Percentiles rank a stretch among this genome's conserved stretches.
These are phyloP conservation scores for Raffaelea deltoideospora DNA, from an alignment of 2,329 filamentous ascomycete genomes.

Conservation along the genomic window DNA sequence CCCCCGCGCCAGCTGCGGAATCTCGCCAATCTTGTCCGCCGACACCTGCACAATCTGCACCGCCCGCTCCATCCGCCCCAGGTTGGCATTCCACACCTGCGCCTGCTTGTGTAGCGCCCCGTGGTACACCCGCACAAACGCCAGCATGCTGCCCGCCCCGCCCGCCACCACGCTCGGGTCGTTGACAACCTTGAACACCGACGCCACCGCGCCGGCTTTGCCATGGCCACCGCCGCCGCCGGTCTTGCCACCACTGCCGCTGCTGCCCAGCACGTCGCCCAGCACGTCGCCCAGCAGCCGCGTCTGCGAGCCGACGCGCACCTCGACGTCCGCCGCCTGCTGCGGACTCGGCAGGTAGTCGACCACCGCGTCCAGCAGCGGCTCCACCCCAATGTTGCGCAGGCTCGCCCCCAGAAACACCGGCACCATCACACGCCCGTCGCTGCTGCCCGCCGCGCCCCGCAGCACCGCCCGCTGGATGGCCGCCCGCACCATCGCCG, in stretches of 20 bases:
- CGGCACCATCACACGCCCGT: conserved; percentile 64
- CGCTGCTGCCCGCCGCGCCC: conserved; percentile 45
- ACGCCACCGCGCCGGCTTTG: conserved; percentile 32
- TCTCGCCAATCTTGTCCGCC: conserved; percentile 72
- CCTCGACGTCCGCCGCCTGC: conserved; percentile 8
- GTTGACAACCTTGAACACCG: conserved; percentile 89
- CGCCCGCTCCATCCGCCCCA: conserved; percentile 63
- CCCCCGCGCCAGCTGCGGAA: conserved; percentile 63
- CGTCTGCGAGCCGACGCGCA: conserved; percentile 30
- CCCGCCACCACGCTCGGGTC: conserved; percentile 43
- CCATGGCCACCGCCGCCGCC: no score
- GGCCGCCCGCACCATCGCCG: conserved; percentile 52
- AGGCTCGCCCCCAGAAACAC: conserved; percentile 88
- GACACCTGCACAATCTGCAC: conserved; percentile 80
- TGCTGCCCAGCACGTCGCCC: conserved; percentile 8
- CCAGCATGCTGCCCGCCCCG: conserved; percentile 62
- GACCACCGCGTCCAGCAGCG: conserved; percentile 73
- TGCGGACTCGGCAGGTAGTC: conserved; percentile 74
- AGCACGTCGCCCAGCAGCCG: conserved; percentile 28
- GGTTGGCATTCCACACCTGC: conserved; percentile 73
- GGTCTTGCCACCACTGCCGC: no score
- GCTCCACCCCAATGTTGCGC: conserved; percentile 85
- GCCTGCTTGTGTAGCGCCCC: conserved; percentile 62
- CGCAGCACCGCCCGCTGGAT: conserved; percentile 61
- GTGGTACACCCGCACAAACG: conserved; percentile 85